Conservation (phyloP, 306 rosid genomes). For the Corylus heterophylla region DNA sequence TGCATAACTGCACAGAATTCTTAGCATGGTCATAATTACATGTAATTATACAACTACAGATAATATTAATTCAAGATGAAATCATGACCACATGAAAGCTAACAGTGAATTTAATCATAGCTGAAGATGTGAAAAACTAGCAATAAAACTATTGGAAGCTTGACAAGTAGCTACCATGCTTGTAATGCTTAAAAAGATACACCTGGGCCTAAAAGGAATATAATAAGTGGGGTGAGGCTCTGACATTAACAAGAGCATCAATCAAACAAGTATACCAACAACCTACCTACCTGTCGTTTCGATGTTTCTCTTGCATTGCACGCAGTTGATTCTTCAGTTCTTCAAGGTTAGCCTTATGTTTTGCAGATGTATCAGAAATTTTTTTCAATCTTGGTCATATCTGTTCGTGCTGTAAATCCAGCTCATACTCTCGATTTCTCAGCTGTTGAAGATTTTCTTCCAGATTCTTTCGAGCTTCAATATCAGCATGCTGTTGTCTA, state of each 20-base stretch:
- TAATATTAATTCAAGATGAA: not conserved
- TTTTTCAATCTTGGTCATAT: constrained; percentile 69
- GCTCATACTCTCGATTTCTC: constrained; percentile 63
- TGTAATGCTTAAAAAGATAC: constrained; percentile 36
- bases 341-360: constrained; percentile 51
- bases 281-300: constrained; percentile 58
- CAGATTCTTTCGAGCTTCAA: constrained; percentile 88
- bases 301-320: constrained; percentile 70
- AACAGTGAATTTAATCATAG: not conserved
- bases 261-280: constrained; percentile 22
- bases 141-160: not conserved
- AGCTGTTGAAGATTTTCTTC: constrained; percentile 95
- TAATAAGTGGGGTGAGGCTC: not conserved
- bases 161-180: constrained; percentile 35
- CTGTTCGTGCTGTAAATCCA: constrained; percentile 74
- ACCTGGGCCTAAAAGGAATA: not conserved
- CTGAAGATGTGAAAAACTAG: not conserved
- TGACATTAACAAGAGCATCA: not conserved
- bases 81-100: not conserved
- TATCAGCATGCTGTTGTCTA: constrained; percentile 89
- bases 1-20: not conserved
- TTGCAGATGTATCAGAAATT: constrained; percentile 56
- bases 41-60: not conserved
- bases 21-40: not conserved
- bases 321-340: constrained; percentile 66